phyloP scores from a whole-genome alignment of 257 asterid species.

The Rhazya stricta region DNA sequence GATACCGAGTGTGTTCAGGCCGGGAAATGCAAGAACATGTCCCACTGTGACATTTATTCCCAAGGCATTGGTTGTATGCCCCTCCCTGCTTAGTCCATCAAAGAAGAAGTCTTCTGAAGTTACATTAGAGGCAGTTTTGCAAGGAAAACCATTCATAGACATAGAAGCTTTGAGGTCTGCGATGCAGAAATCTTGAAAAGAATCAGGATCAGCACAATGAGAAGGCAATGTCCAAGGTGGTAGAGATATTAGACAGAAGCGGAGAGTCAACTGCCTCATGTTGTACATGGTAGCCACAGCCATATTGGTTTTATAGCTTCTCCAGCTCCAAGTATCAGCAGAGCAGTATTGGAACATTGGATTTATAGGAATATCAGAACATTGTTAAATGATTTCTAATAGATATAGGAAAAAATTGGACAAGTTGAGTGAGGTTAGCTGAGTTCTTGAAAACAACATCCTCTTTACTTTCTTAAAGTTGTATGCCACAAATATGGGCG shows the following conservation, averaged over 20 bases:
- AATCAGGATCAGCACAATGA: background rate
- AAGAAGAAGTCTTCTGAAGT: constrained; percentile 17
- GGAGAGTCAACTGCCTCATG: background rate
- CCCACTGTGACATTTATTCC: constrained; percentile 1
- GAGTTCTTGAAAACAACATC: no score
- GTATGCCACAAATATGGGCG: no score
- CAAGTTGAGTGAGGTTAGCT: no score
- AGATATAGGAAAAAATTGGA: no score
- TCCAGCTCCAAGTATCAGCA: background rate
- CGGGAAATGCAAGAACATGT: constrained; percentile 3
- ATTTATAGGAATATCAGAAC: background rate
- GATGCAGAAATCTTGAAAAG: background rate
- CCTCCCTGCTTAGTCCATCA: constrained; percentile 2
- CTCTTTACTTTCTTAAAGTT: no score
- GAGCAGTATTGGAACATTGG: background rate
- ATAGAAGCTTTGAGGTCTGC: constrained; percentile 1
- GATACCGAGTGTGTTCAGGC: constrained; percentile 21
- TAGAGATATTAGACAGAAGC: background rate
- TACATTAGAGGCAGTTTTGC: constrained; percentile 14
- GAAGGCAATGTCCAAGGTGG: background rate
- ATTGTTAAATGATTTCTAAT: background rate
- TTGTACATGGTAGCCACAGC: background rate
- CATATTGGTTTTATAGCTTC: background rate
- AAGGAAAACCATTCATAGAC: constrained; percentile 9
- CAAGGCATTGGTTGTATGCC: background rate